Evolutionary conservation across 225 moss, liverwort and hornwort genomes (phyloP).

Genomic region (Thuidium tamariscinum): DNA sequence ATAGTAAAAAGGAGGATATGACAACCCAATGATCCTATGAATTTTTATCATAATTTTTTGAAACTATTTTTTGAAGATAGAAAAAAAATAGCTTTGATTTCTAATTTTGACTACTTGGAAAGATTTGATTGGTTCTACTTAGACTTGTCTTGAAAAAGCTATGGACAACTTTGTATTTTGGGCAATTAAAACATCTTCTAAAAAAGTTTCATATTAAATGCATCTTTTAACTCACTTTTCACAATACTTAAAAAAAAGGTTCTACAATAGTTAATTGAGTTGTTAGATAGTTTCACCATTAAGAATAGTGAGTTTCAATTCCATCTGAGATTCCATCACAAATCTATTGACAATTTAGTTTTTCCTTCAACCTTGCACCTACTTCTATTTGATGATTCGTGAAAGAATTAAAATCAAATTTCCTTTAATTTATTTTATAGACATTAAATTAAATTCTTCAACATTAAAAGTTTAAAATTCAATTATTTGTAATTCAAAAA

Average conservation of each 20-base stretch:
- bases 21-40: too few relatives aligned
- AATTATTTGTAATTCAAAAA: not conserved
- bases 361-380: not conserved
- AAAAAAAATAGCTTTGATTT: too few relatives aligned
- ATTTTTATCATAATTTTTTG: not conserved
- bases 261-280: accelerated
- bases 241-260: not conserved
- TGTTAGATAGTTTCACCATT: not conserved
- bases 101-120: not conserved
- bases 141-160: not conserved
- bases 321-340: too few relatives aligned
- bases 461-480: not conserved
- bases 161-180: accelerated
- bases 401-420: not conserved
- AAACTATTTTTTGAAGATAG: not conserved
- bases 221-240: not conserved
- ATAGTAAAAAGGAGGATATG: too few relatives aligned
- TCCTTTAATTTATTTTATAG: not conserved
- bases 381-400: not conserved
- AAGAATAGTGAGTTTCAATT: not conserved
- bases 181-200: too few relatives aligned
- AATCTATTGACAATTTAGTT: not conserved
- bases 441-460: not conserved
- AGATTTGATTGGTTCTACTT: not conserved
- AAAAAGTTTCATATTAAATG: not conserved